phyloP scores from a whole-genome alignment of 73 alveolate genomes.

The Symbiodinium natans region DNA sequence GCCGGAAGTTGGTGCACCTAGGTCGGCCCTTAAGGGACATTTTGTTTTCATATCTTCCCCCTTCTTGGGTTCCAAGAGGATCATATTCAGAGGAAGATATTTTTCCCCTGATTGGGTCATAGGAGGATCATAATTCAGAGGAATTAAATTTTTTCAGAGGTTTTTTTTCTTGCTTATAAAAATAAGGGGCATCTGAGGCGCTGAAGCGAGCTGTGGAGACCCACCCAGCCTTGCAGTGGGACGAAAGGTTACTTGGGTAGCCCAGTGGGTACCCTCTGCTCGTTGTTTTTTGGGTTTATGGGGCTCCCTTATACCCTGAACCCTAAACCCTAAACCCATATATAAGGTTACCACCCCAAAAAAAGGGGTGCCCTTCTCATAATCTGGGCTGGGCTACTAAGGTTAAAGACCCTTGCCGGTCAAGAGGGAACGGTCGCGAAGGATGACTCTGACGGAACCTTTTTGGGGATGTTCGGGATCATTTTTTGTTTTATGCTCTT shows the following conservation, averaged over 20 bases:
- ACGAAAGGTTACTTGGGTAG: neutral
- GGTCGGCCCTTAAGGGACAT: too few species aligned
- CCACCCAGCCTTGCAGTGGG: conserved; percentile 20
- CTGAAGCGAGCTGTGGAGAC: conserved; percentile 8
- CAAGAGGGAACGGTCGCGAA: neutral
- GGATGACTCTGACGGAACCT: neutral
- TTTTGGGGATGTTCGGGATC: too few species aligned
- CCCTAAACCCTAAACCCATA: neutral
- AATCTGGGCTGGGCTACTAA: neutral
- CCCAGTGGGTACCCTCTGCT: neutral
- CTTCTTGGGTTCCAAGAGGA: too few species aligned
- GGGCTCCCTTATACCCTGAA: neutral
- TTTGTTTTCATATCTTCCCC: too few species aligned
- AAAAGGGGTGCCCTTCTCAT: neutral
- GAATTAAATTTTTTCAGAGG: neutral
- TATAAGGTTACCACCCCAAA: too few species aligned
- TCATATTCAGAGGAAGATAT: too few species aligned
- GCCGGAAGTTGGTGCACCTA: neutral
- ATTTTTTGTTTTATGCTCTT: too few species aligned
- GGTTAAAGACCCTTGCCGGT: neutral
- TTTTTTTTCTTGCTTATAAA: too few species aligned
- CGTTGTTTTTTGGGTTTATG: neutral
- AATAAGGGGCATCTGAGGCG: neutral
- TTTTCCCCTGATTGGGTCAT: neutral
- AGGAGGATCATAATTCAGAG: neutral